Base-by-base conservation (phyloP, 2,329 filamentous ascomycete species). In the Curvularia eragrostidis region DNA sequence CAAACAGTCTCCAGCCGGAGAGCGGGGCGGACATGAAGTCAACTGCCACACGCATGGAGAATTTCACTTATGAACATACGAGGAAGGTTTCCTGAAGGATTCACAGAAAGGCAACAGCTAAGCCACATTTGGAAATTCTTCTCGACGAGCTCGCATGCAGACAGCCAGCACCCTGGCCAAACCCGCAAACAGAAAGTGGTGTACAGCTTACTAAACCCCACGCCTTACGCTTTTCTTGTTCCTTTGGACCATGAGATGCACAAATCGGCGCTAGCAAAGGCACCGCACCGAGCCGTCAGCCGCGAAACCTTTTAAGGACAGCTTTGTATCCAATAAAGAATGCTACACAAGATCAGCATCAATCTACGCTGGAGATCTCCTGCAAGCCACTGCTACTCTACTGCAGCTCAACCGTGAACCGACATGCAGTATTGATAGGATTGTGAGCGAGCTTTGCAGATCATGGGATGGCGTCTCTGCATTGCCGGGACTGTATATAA, bases 351-450 rank as follows among this genome's bases (percentile, higher is more conserved):
- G 32, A 19, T 24, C 7, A 42, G 46, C n/a, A 34, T 36, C 18
- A 48, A 41, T 28, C 43, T 47, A 34, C 26, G 18, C n/a, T 26
- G 43, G 24, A 47, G 48, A 48, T 47, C 41, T 47, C 12, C 42
- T 56, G 48, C 54, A 56, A 34, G 34, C 54, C 34, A 46, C 30
- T 18, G 41, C n/a, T 42, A 26, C 49, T 12, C 19, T 30, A 15
- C n/a, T 23, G 34, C 26, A 48, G 26, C 42, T 24, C 36, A 23
- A 26, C 18, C 42, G 23, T 36, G 24, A 34, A 38, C 28, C 19
- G 36, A 47, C n/a, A 41, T 46, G 39, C 30, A 26, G 19, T 26
- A 36, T n/a, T 15, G 19, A 28, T 39, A 21, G 28, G 30, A 6
- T 30, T 10, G 42, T 26, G 5, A 13, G 9, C 9, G 32, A 34